Percentiles rank a stretch among this genome's conserved stretches.
Conservation (phyloP, 805 yeast species). For the Pichia rugopelliculosa region DNA sequence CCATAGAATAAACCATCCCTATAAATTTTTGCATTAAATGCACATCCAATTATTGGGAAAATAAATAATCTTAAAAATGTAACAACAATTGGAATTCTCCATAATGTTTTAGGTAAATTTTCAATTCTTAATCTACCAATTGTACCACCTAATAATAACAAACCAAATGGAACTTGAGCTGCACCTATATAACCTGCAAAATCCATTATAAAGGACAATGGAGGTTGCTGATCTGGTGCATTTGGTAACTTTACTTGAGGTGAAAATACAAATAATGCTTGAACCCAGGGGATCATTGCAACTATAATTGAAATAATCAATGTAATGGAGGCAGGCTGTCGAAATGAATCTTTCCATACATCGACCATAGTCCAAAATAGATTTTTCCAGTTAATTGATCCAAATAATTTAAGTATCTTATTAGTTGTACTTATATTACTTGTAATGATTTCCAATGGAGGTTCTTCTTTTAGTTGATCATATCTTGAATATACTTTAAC, state of each 20-base stretch:
- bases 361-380: constrained; percentile 5
- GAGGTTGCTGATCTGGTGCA: constrained; percentile 85
- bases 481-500: constrained; percentile 46
- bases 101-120: constrained; percentile 59
- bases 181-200: constrained; percentile 71
- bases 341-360: constrained; percentile 36
- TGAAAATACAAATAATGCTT: constrained; percentile 56
- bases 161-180: constrained; percentile 85
- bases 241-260: constrained; percentile 42
- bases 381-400: constrained; percentile 7
- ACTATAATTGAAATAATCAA: constrained; percentile 58
- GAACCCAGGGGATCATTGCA: constrained; percentile 83
- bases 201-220: constrained; percentile 80
- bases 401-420: not conserved
- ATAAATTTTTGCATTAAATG: constrained; percentile 55
- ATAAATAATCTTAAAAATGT: constrained; percentile 53
- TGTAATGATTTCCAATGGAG: not conserved
- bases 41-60: constrained; percentile 73
- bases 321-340: constrained; percentile 66
- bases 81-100: constrained; percentile 56
- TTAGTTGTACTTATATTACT: not conserved
- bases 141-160: constrained; percentile 79
- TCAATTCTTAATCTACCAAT: constrained; percentile 64
- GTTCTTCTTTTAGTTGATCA: constrained; percentile 21
- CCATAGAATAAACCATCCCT: constrained; percentile 56